A percentile compares a stretch with the other conserved stretches of the same genome.
Evolutionary conservation across 495 filamentous ascomycete species (phyloP).

Genomic region (Viridothelium virens): DNA sequence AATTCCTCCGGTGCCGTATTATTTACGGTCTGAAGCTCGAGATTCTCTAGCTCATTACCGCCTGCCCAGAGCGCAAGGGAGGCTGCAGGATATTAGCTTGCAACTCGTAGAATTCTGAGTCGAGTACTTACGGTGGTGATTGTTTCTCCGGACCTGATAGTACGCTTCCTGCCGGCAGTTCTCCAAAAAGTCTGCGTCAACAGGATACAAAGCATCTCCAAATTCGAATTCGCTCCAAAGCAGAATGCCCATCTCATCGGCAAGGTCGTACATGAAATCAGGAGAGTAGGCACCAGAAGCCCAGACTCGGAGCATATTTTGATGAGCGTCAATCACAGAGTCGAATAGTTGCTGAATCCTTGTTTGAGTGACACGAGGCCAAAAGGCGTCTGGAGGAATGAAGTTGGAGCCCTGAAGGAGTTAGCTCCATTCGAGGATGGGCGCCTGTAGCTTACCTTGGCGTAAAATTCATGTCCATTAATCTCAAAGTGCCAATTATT

Average conservation of each 20-base stretch:
- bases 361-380: slow-evolving; percentile 52
- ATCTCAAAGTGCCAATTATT: slow-evolving; percentile 65
- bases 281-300: slow-evolving; percentile 55
- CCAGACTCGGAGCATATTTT: slow-evolving; percentile 68
- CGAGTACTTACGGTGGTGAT: slow-evolving; percentile 46
- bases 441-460: slow-evolving; percentile 39
- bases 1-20: slow-evolving; percentile 41
- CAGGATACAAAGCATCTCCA: slow-evolving; percentile 56
- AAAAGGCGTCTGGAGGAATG: slow-evolving; percentile 60
- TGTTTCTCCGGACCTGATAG: slow-evolving; percentile 56
- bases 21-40: slow-evolving; percentile 46
- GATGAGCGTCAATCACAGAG: slow-evolving; percentile 50
- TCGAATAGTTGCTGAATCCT: slow-evolving; percentile 50
- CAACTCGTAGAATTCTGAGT: background rate
- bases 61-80: slow-evolving; percentile 62
- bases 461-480: slow-evolving; percentile 61
- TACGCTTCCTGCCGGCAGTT: slow-evolving; percentile 51
- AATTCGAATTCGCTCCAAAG: slow-evolving; percentile 66
- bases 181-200: slow-evolving; percentile 48
- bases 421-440: background rate
- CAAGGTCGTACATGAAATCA: slow-evolving; percentile 62
- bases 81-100: slow-evolving; percentile 22
- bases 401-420: slow-evolving; percentile 45
- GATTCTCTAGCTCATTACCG: slow-evolving; percentile 57
- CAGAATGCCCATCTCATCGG: slow-evolving; percentile 53